Conservation (phyloP, 2,329 filamentous ascomycete genomes). For the Cladophialophora bantiana region DNA sequence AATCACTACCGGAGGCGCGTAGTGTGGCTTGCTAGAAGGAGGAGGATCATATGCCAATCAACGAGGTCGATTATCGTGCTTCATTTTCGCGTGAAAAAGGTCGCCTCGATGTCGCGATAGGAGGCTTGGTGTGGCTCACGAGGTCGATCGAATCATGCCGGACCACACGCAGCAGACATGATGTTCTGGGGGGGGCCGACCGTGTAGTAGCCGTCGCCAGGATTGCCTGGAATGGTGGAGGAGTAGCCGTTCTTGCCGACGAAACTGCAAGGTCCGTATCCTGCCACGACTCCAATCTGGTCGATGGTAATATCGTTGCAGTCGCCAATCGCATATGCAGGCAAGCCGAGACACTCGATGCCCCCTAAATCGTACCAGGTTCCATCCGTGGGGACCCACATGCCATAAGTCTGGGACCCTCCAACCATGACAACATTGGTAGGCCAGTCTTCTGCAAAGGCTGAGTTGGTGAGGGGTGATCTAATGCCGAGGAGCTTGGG, state of each 20-base stretch:
- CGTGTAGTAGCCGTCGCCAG: slow-evolving; percentile 36
- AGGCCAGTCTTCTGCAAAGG: slow-evolving; percentile 34
- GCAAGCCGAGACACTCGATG: slow-evolving; percentile 39
- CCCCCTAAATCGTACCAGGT: slow-evolving; percentile 31
- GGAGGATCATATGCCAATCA: background rate
- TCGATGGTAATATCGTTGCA: slow-evolving; percentile 39
- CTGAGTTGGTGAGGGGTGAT: slow-evolving; percentile 29
- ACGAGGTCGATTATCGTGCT: background rate
- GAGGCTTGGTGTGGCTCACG: background rate
- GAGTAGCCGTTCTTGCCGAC: slow-evolving; percentile 40
- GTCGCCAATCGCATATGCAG: slow-evolving; percentile 37
- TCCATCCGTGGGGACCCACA: slow-evolving; percentile 38
- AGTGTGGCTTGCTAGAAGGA: background rate
- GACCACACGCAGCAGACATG: slow-evolving; percentile 30
- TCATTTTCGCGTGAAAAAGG: background rate
- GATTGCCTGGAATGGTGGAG: slow-evolving; percentile 27
- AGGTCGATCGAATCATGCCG: slow-evolving; percentile 6
- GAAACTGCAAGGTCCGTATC: slow-evolving; percentile 47
- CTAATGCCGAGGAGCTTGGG: slow-evolving; percentile 23
- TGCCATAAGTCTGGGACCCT: slow-evolving; percentile 38
- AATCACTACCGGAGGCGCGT: background rate
- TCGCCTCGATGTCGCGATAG: background rate
- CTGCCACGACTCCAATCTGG: slow-evolving; percentile 40
- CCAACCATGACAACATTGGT: slow-evolving; percentile 39
- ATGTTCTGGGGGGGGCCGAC: slow-evolving; percentile 41